Percentiles rank a stretch among this genome's conserved stretches.
phyloP scores from a whole-genome alignment of 441 rosid genomes.

The Dalechampia spathulata region DNA sequence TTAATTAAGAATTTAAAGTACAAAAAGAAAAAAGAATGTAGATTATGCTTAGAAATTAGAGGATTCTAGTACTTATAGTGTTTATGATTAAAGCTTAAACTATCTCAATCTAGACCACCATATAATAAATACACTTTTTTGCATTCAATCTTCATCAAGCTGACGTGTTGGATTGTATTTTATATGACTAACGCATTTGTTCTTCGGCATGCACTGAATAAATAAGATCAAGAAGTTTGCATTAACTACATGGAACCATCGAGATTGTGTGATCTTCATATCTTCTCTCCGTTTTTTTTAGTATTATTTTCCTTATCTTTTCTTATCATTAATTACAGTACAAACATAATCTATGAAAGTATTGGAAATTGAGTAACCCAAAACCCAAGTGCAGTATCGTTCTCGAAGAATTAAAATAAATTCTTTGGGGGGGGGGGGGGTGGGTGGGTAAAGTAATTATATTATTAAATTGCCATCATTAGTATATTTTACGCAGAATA shows the following conservation, averaged over 20 bases:
- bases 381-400: no score
- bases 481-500: no score
- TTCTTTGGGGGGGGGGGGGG: no score
- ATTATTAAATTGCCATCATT: no score
- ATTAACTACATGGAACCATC: neutral
- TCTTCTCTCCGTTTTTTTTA: slow-evolving; percentile 1
- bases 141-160: neutral
- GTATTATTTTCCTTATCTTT: no score
- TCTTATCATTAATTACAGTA: no score
- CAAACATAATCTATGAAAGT: no score
- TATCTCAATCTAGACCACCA: neutral
- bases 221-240: no score
- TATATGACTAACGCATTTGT: neutral
- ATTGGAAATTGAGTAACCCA: no score
- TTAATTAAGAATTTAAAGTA: neutral
- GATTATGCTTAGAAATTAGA: neutral
- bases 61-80: neutral
- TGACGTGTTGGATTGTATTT: neutral
- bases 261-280: slow-evolving; percentile 15
- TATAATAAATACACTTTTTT: neutral
- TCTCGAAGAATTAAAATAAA: no score
- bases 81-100: neutral
- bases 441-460: no score
- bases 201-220: neutral
- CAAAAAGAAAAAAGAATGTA: neutral